Evolutionary conservation across 2,329 filamentous ascomycete species (phyloP), one percentile per base, ranked within the genome.

Genomic region (Pseudogymnoascus sp.): DNA sequence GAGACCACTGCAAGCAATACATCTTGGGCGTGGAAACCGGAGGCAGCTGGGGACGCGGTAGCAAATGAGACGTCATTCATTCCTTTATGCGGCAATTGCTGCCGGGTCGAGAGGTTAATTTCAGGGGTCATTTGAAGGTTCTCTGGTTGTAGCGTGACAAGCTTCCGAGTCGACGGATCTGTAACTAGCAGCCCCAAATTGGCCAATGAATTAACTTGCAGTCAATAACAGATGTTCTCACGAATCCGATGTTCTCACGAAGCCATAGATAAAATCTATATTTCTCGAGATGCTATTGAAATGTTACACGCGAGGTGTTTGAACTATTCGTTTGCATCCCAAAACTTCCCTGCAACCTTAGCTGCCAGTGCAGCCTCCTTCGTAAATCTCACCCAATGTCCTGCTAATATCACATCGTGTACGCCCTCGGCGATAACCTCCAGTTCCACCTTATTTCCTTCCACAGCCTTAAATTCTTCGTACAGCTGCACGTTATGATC

Each of bases 331-430:
- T 55, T 55, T 8, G 48, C 15, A 55, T 55, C 48, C 48, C 48
- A 55, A 5, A 55, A 55, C 15, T 65, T 42, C 1, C 36, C 62
- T 27, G 66, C 66, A 21, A 29, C 61, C 48, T 63, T n/a, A 25
- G 62, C 25, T 4, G 48, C 48, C 6, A 12, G 9, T 33, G 48
- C 48, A 55, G 71, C 74, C 67, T 75, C 73, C 44, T 75, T 70
- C 58, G 75, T 67, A 63, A 79, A 82, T 0, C 79, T 80, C 2
- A 79, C 21, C 1, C 73, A 13, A 15, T 71, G 63, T 0, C 76
- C 79, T 1, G 77, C 2, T 1, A 78, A 59, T 15, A 80, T 63
- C 5, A 80, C 76, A 68, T 82, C 81, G 66, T 83, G 80, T 17
- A 75, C 74, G 3, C 73, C 76, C 8, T 69, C 64, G 58, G 74